Percentiles rank a stretch among this genome's conserved stretches.
phyloP scores from a whole-genome alignment of 768 basidiomycete genomes.

The Pleurotus ostreatus region DNA sequence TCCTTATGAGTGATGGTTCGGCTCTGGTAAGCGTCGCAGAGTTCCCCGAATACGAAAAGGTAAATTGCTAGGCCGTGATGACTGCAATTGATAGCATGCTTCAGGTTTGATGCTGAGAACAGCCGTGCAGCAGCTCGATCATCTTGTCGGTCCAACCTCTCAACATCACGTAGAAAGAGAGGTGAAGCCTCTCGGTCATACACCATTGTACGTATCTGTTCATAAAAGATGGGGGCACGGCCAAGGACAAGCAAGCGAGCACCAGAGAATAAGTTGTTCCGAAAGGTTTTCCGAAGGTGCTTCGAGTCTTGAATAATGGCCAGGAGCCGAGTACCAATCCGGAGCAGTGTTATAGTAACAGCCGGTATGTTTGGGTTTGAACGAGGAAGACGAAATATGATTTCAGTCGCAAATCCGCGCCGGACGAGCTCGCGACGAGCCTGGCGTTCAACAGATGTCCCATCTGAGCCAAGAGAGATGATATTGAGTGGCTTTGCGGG shows the following conservation, averaged over 20 bases:
- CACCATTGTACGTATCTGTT: slow-evolving; percentile 17
- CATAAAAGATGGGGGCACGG: slow-evolving; percentile 16
- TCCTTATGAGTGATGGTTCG: slow-evolving; percentile 19
- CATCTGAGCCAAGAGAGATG: slow-evolving; percentile 31
- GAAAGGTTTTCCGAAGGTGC: slow-evolving; percentile 24
- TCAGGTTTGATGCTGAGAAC: slow-evolving; percentile 29
- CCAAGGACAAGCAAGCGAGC: slow-evolving; percentile 23
- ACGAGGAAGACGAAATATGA: slow-evolving; percentile 2
- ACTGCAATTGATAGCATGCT: slow-evolving; percentile 18
- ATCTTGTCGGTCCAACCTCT: slow-evolving; percentile 39
- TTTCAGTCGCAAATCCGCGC: not conserved
- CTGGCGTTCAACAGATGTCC: slow-evolving; percentile 27
- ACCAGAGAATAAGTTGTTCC: slow-evolving; percentile 27
- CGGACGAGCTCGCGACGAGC: slow-evolving; percentile 15
- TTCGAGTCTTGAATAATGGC: slow-evolving; percentile 26
- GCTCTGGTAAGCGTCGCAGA: slow-evolving; percentile 35
- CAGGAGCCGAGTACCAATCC: slow-evolving; percentile 12
- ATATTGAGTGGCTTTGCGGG: slow-evolving; percentile 15
- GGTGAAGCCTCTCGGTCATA: slow-evolving; percentile 11
- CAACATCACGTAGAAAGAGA: slow-evolving; percentile 26
- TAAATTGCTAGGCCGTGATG: slow-evolving; percentile 24
- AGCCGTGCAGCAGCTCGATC: slow-evolving; percentile 37
- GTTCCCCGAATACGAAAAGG: slow-evolving; percentile 36
- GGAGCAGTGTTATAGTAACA: slow-evolving; percentile 7
- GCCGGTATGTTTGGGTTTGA: not conserved